Base-by-base conservation (phyloP, 768 basidiomycete genomes). In the Tulasnella sp. region DNA sequence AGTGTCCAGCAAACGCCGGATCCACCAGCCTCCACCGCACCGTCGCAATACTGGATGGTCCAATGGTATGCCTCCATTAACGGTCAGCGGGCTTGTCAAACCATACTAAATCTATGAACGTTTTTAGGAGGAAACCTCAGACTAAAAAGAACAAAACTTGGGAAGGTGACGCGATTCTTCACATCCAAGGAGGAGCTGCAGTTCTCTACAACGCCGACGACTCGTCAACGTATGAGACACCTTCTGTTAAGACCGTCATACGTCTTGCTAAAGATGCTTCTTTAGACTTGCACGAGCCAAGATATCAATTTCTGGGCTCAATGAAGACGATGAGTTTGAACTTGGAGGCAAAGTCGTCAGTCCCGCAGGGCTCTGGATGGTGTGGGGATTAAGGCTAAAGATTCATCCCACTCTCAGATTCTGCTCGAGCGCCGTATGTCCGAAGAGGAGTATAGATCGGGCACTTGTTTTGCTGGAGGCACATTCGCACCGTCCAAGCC, bases 131-230 rank as follows among this genome's bases (percentile, higher is more conserved):
- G 48, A 93, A 92, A 82, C 89, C 88, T 68, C 90, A 91, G 82
- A 86, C 87, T 52, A 93, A 88, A 86, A 96, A 96, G 85, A 89
- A 94, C 82, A 93, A 93, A 83, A 93, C 91, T 0, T 96, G 96
- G 95, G 94, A 96, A 79, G 94, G 80, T 18, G 83, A 84, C 77
- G 83, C 80, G 3, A 77, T 83, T 40, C 76, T 84, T 36, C 73
- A 78, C 52, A 48, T 82, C n/a, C 73, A 81, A 68, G 2, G 94
- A 92, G 81, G 91, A 88, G 10, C 92, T 89, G 84, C 86, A 93
- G 92, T 93, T 82, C 80, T 84, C 52, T 81, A 81, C 73, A 83
- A 84, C 56, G 74, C 56, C 10, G 88, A 89, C 77, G 94, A 94
- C 34, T 68, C 62, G 6, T 68, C 62, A 31, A 68, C 62, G 62